Evolutionary conservation across 768 basidiomycete species (phyloP).

Genomic region (Russula abietina): DNA sequence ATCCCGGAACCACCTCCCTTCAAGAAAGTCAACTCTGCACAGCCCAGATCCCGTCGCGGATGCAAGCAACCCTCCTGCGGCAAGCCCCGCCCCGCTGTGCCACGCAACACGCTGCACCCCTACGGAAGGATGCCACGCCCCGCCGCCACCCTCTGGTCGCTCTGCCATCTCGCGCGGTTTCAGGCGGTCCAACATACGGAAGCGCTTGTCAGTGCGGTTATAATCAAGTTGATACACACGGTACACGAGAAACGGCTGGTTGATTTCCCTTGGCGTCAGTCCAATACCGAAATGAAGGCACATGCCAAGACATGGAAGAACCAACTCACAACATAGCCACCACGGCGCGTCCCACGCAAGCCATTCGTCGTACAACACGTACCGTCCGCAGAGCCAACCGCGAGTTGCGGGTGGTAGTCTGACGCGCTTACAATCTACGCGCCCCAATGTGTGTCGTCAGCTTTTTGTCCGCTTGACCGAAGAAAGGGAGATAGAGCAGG

Average conservation of each 20-base stretch:
- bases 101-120: slow-evolving; percentile 74
- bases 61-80: slow-evolving; percentile 53
- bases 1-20: slow-evolving; percentile 67
- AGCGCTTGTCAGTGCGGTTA: slow-evolving; percentile 65
- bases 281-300: not conserved
- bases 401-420: slow-evolving; percentile 83
- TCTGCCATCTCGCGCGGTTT: slow-evolving; percentile 60
- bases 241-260: slow-evolving; percentile 69
- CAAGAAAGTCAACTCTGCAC: slow-evolving; percentile 75
- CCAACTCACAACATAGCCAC: slow-evolving; percentile 60
- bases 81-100: slow-evolving; percentile 72
- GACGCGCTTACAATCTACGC: slow-evolving; percentile 64
- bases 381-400: slow-evolving; percentile 80
- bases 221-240: slow-evolving; percentile 86
- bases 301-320: not conserved
- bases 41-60: slow-evolving; percentile 81
- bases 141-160: slow-evolving; percentile 36
- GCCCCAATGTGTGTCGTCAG: not conserved
- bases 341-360: slow-evolving; percentile 59
- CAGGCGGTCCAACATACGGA: slow-evolving; percentile 84
- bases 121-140: slow-evolving; percentile 76
- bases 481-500: slow-evolving; percentile 10
- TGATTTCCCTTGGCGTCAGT: not conserved
- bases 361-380: slow-evolving; percentile 68
- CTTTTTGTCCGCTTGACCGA: not conserved